Base-by-base conservation (phyloP, 2,329 filamentous ascomycete genomes). In the Arthrinium phaeospermum region DNA sequence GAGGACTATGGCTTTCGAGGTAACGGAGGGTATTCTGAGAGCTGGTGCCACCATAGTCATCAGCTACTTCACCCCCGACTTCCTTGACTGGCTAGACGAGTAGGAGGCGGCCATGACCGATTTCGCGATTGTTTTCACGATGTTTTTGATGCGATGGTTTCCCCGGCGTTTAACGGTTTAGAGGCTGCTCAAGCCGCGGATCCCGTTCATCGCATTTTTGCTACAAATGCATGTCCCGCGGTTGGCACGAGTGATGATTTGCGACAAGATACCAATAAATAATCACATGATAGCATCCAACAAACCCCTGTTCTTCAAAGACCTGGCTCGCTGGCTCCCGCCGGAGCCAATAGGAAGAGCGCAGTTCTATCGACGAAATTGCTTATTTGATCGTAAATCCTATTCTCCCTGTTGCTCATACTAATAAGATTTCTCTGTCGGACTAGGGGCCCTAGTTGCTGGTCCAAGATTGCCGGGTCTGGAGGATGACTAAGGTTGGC, bases 21-120 rank as follows among this genome's bases (percentile, higher is more conserved):
- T 94, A 73, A 97, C 94, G 0, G 94, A 98, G 83, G 94, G 95
- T 34, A 98, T 99, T 75, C 84, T 99, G 73, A 89, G 96, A 76
- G 96, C 96, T 12, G 96, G 96, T 61, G 96, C 96, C 8, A 96
- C 92, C 0, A 98, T 99, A 79, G 89, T 99, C 61, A 90, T 98
- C 78, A 96, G 91, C 83, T 99, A 99, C 83, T 98, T 98, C 79
- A 95, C 94, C 0, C 96, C 96, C 0, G 93, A 92, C 76, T 92
- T 93, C 80, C 83, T 93, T 37, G 90, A 92, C 80, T 92, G 90
- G 90, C 83, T 92, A 72, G 87, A 89, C 73, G 86, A 86, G 73
- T 90, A 83, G 46, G 61, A 27, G 8, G n/a, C 3, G 34, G 57
- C 16, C 34, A n/a, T 41, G 16, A n/a, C 4, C 2, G 57, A 19